A percentile compares a stretch with the other conserved stretches of the same genome.
Evolutionary conservation across 1,139 yeast genomes (phyloP).

Genomic region (Hansenula lynferdii): DNA sequence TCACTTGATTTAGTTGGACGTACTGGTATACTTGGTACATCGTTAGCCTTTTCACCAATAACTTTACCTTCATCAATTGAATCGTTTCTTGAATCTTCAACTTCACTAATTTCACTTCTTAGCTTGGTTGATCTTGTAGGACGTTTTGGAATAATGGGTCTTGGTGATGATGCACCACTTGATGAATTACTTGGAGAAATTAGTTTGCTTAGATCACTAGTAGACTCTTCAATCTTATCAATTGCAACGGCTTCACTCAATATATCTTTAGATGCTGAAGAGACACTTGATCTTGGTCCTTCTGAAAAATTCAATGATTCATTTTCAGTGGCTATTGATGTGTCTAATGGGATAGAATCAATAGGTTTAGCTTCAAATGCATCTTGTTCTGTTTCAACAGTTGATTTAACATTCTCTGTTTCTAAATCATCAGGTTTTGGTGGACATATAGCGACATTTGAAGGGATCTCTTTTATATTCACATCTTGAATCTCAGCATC

Average conservation of each 20-base stretch:
- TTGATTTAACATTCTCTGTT: background rate
- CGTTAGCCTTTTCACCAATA: too few species aligned
- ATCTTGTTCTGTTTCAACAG: background rate
- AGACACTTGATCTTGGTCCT: background rate
- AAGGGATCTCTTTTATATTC: too few species aligned
- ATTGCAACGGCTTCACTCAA: background rate
- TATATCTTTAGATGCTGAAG: background rate
- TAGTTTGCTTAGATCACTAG: background rate
- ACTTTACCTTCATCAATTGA: background rate
- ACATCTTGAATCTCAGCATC: too few species aligned
- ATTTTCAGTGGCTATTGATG: background rate
- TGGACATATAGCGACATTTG: too few species aligned
- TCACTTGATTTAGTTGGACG: slow-evolving; percentile 2
- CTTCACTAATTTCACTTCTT: background rate
- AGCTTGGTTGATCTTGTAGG: background rate
- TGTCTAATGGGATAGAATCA: slow-evolving; percentile 2
- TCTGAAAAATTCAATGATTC: background rate
- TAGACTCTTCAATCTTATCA: slow-evolving; percentile 1
- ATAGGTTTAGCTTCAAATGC: background rate
- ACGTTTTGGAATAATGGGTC: background rate
- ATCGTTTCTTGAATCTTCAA: background rate
- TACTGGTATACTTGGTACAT: slow-evolving; percentile 3
- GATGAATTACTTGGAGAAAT: background rate
- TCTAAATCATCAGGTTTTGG: too few species aligned
- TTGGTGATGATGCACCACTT: background rate